Evolutionary conservation across 768 basidiomycete genomes (phyloP), one percentile per base, ranked within the genome.

Genomic region (Russula abietina): DNA sequence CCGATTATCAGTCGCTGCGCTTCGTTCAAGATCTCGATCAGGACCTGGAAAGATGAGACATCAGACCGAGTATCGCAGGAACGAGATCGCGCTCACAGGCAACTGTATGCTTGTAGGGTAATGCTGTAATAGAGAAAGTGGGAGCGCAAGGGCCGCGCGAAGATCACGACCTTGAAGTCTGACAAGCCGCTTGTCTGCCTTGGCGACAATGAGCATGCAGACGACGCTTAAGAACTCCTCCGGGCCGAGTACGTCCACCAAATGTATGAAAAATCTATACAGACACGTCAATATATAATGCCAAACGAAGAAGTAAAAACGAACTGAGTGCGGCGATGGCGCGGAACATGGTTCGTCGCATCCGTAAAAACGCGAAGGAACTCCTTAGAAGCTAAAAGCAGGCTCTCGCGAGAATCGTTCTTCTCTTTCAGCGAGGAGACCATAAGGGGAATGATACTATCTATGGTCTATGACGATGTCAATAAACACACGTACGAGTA

Each of bases 381-480:
- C 24, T 93, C 88, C 67, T 84, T 82, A 1, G 91, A 84, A 6
- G 80, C 85, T 39, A 85, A 78, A 63, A 86, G 85, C 26, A 96
- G 75, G 11, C 85, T 81, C 52, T 89, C 75, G 4, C 80, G 77
- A 9, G 76, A 73, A 1, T 78, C 65, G 59, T 88, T 79, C 17
- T 81, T 76, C 30, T 79, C 73, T 71, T 84, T 88, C 64, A 96
- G 76, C 0, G 92, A 91, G 6, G 85, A 79, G 10, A 87, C 87
- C 86, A 98, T 91, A 33, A 96, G 90, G 2, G 97, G 96, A 7
- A 99, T 88, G 61, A 98, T 93, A 69, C 83, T 89, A 64, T 96
- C 88, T 60, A 98, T 85, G 2, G 97, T 98, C 93, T 96, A 59
- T 8, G 24, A 30, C 22, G 14, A 57, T 4, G 22, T 33, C 22